Conservation (phyloP, 2,329 filamentous ascomycete genomes). For the Saccharata proteae region DNA sequence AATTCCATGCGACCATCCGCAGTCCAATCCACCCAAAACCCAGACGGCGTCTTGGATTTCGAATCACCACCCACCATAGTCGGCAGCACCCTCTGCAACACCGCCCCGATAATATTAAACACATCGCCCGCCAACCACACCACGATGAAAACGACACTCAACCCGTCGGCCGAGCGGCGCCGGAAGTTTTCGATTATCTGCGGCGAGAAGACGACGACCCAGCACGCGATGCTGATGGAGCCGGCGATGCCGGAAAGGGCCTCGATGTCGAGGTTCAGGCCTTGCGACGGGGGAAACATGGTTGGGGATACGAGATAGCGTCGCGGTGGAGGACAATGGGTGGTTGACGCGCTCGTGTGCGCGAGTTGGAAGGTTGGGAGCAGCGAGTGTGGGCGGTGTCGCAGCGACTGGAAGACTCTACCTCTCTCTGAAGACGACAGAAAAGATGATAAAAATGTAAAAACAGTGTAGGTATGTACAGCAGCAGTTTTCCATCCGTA, state of each 20-base stretch:
- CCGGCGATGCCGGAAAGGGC: conserved; percentile 89
- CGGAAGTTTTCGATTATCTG: conserved; percentile 95
- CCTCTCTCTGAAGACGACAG: no score
- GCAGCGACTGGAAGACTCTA: no score
- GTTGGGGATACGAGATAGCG: no score
- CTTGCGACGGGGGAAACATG: conserved; percentile 43
- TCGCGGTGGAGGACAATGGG: no score
- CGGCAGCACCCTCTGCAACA: conserved; percentile 80
- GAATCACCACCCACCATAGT: conserved; percentile 77
- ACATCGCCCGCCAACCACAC: conserved; percentile 91
- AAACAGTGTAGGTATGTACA: no score
- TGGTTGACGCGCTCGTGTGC: no score
- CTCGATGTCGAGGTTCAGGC: conserved; percentile 66
- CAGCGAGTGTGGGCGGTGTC: no score
- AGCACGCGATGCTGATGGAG: conserved; percentile 92
- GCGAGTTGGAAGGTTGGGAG: no score
- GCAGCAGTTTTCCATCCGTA: no score
- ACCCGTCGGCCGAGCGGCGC: conserved; percentile 69
- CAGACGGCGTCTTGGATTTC: conserved; percentile 3
- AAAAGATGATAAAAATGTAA: no score
- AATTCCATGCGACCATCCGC: background rate
- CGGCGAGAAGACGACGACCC: conserved; percentile 92
- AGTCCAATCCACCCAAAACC: background rate
- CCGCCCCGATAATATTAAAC: conserved; percentile 90
- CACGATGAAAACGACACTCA: conserved; percentile 84